Percentiles rank a stretch among this genome's conserved stretches.
Evolutionary conservation across 2,329 filamentous ascomycete genomes (phyloP).

Genomic region (Phyllosticta capitalensis): DNA sequence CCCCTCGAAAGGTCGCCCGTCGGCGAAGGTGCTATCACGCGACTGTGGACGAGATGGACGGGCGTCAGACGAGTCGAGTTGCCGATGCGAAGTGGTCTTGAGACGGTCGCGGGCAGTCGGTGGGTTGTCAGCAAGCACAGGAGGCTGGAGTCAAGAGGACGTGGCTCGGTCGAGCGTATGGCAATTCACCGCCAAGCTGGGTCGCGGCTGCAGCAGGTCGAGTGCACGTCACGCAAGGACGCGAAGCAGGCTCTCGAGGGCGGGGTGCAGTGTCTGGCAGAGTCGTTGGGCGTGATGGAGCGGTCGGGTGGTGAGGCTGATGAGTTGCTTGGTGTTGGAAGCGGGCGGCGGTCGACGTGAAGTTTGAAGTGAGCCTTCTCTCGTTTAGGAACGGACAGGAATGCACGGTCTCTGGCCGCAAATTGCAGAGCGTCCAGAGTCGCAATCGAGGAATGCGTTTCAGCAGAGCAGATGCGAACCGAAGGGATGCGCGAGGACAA

Average conservation of each 20-base stretch:
- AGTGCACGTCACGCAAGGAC: constrained; percentile 4
- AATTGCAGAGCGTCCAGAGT: constrained; percentile 10
- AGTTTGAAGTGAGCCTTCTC: constrained; percentile 14
- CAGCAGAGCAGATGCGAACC: constrained; percentile 3
- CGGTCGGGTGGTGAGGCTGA: constrained; percentile 10
- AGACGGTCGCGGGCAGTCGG: not conserved
- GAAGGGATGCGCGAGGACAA: constrained; percentile 4
- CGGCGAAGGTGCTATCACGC: constrained; percentile 25
- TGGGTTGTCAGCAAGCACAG: constrained; percentile 11
- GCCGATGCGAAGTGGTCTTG: constrained; percentile 18
- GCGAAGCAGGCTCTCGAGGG: not conserved
- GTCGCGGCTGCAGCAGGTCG: constrained; percentile 13
- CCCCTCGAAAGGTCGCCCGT: constrained; percentile 29
- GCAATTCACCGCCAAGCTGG: constrained; percentile 28
- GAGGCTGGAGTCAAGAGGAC: constrained; percentile 21
- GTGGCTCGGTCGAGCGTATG: constrained; percentile 11
- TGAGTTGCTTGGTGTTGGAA: constrained; percentile 9
- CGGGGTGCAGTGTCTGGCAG: not conserved
- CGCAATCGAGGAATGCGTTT: constrained; percentile 11
- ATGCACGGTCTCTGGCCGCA: constrained; percentile 12
- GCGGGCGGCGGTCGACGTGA: constrained; percentile 13
- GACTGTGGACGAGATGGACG: constrained; percentile 21
- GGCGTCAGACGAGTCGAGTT: constrained; percentile 20
- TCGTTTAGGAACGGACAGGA: constrained; percentile 15
- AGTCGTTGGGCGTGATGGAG: constrained; percentile 2